Percentiles rank a stretch among this genome's conserved stretches.
Conservation (phyloP, 2,329 filamentous ascomycete genomes). For the Curvularia spicifera region DNA sequence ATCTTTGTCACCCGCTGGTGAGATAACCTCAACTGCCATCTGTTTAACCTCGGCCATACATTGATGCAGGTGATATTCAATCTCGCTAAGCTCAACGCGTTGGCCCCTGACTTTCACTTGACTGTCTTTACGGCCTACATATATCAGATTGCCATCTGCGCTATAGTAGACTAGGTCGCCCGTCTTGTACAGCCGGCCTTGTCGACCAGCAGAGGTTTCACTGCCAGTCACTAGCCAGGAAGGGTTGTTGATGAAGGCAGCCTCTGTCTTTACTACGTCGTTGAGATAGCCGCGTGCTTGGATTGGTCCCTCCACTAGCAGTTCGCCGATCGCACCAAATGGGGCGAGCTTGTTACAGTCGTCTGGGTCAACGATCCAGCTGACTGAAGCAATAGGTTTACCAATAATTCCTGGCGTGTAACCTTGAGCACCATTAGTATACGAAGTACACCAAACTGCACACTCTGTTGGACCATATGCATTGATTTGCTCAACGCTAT, state of each 20-base stretch:
- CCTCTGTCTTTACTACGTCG: conserved; percentile 10
- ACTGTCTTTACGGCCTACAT: conserved; percentile 21
- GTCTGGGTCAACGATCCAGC: conserved; percentile 34
- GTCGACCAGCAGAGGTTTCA: background rate
- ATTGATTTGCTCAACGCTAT: background rate
- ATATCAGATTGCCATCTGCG: conserved; percentile 15
- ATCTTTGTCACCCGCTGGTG: background rate
- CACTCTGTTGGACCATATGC: conserved; percentile 27
- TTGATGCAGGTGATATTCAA: conserved; percentile 6
- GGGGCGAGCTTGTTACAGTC: conserved; percentile 25
- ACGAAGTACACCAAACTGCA: conserved; percentile 15
- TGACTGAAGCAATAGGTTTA: conserved; percentile 38
- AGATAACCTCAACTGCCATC: background rate
- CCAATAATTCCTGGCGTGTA: background rate
- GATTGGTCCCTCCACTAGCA: conserved; percentile 63
- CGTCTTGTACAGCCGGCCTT: conserved; percentile 1
- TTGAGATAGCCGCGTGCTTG: conserved; percentile 38
- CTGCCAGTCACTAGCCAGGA: background rate
- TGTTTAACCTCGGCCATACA: background rate
- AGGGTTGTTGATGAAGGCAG: background rate
- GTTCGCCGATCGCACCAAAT: conserved; percentile 49
- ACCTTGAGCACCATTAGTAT: background rate
- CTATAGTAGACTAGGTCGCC: conserved; percentile 17
- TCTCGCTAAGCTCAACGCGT: conserved; percentile 26
- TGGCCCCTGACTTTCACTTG: conserved; percentile 28